Conservation (phyloP, 108 stramenopile species). For the Stephanodiscus minutulus region DNA sequence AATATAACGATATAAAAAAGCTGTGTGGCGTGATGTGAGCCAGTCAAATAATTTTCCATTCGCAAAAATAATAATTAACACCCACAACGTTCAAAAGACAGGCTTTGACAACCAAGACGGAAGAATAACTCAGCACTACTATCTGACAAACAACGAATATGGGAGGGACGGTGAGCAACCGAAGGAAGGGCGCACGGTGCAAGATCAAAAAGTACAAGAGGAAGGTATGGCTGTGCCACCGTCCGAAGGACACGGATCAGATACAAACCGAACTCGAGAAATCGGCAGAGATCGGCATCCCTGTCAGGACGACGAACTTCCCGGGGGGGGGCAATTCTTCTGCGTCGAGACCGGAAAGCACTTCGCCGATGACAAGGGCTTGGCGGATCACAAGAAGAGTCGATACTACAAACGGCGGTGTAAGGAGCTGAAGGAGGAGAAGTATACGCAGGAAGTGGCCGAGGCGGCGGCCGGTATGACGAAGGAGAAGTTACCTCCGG, state of each 20-base stretch:
- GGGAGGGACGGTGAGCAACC: conserved; percentile 16
- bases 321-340: conserved; percentile 98
- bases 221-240: conserved; percentile 73
- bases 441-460: conserved; percentile 77
- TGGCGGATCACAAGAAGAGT: conserved; percentile 93
- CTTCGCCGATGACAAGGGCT: conserved; percentile 88
- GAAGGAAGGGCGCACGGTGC: conserved; percentile 70
- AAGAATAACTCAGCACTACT: not conserved
- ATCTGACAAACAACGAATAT: not conserved
- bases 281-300: conserved; percentile 63
- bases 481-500: conserved; percentile 87
- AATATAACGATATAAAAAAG: too few relatives aligned
- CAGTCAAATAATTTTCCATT: not conserved
- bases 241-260: conserved; percentile 94
- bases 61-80: too few relatives aligned
- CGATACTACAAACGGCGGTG: conserved; percentile 86
- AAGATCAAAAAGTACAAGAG: conserved; percentile 92
- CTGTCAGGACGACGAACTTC: conserved; percentile 93
- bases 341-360: conserved; percentile 94
- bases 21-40: not conserved
- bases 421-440: conserved; percentile 92
- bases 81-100: too few relatives aligned
- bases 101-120: not conserved
- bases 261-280: conserved; percentile 96
- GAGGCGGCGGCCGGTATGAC: conserved; percentile 88